phyloP scores from a whole-genome alignment of 164 flowering plant species.

The Kalanchoe fedtschenkoi region DNA sequence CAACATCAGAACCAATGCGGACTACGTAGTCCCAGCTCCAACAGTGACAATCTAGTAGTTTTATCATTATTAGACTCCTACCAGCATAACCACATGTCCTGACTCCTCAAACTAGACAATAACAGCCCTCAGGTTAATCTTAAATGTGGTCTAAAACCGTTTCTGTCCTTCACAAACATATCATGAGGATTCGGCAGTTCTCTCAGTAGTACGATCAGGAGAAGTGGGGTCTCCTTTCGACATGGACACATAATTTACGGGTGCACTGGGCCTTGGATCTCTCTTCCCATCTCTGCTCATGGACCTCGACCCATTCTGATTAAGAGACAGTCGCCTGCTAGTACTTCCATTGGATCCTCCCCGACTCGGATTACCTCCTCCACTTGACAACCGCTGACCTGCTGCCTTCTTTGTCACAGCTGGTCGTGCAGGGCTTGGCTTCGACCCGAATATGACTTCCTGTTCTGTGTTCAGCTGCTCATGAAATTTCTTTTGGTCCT shows the following conservation, averaged over 20 bases:
- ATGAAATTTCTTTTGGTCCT: slow-evolving; percentile 82
- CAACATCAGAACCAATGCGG: too few relatives aligned
- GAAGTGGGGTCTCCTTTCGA: slow-evolving; percentile 78
- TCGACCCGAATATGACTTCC: slow-evolving; percentile 62
- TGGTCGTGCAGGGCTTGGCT: slow-evolving; percentile 72
- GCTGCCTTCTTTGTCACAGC: slow-evolving; percentile 58
- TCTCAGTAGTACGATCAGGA: slow-evolving; percentile 51
- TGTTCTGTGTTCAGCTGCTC: slow-evolving; percentile 78
- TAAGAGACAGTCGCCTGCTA: slow-evolving; percentile 62
- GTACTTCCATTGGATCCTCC: slow-evolving; percentile 72
- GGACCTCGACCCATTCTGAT: slow-evolving; percentile 59
- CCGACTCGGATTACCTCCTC: slow-evolving; percentile 53
- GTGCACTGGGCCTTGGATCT: slow-evolving; percentile 54
- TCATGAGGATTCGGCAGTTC: slow-evolving; percentile 58
- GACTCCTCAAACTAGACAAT: too few relatives aligned
- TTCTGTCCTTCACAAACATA: too few relatives aligned
- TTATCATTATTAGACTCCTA: too few relatives aligned
- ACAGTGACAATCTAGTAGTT: too few relatives aligned
- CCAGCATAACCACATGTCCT: too few relatives aligned
- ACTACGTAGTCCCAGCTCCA: too few relatives aligned
- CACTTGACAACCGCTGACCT: slow-evolving; percentile 74
- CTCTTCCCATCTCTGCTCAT: slow-evolving; percentile 55
- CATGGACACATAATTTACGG: slow-evolving; percentile 65
- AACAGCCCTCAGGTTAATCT: too few relatives aligned
- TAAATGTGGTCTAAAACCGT: too few relatives aligned